phyloP scores from a whole-genome alignment of 2,329 filamentous ascomycete genomes.

The Elsinoe australis region DNA sequence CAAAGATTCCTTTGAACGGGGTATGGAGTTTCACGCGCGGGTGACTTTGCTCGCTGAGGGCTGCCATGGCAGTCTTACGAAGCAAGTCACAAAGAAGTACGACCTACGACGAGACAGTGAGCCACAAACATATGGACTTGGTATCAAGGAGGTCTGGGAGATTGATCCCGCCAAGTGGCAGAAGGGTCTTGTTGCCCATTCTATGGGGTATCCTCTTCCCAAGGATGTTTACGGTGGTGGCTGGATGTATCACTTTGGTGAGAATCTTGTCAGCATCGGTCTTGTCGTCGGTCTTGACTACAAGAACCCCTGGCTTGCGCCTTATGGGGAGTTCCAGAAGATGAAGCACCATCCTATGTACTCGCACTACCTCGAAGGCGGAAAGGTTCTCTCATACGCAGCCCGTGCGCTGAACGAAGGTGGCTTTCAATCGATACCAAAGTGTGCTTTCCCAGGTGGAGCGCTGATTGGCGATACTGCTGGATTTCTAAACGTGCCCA shows the following conservation, averaged over 20 bases:
- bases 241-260: conserved; percentile 99
- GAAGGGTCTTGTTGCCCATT: conserved; percentile 76
- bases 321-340: conserved; percentile 95
- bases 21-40: conserved; percentile 95
- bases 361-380: conserved; percentile 77
- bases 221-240: conserved; percentile 89
- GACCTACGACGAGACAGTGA: conserved; percentile 82
- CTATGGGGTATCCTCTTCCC: conserved; percentile 85
- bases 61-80: conserved; percentile 89
- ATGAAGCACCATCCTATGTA: conserved; percentile 97
- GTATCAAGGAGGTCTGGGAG: conserved; percentile 97
- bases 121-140: conserved; percentile 89
- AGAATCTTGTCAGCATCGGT: conserved; percentile 88
- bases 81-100: conserved; percentile 91
- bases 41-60: conserved; percentile 90
- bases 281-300: conserved; percentile 93
- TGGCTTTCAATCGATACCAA: conserved; percentile 95
- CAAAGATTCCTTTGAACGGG: conserved; percentile 86
- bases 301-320: conserved; percentile 90
- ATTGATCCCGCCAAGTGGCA: conserved; percentile 86
- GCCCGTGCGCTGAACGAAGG: conserved; percentile 88
- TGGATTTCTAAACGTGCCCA: conserved; percentile 93
- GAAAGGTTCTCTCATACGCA: conserved; percentile 95
- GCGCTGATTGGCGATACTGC: conserved; percentile 94
- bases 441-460: conserved; percentile 91